Evolutionary conservation across 75 land plant genomes (phyloP), one percentile per base, ranked within the genome.

Genomic region (Adiantum capillusveneris): DNA sequence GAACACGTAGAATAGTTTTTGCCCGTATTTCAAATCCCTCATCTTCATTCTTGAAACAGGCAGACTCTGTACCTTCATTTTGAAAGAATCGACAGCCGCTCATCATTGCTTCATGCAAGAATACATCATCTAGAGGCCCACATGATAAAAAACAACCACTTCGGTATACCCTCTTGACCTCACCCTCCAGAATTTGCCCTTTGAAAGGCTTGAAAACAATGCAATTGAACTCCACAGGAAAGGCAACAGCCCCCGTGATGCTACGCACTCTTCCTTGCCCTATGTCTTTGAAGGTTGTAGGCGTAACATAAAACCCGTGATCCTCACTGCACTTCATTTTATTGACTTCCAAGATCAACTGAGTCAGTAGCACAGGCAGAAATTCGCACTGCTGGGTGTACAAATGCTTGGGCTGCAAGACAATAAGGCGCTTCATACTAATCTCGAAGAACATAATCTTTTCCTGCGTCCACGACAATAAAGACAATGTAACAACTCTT

Each of bases 221-320:
- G 45, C 86, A 82, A 41, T 66, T 77, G 71, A 79, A 88, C 3
- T 59, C 46, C 1, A 85, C 79, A 27, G 83, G 74, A 49, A 81
- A 88, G 7, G 73, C 62, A 16, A 85, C 88, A 22, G 79, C 77
- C 7, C 94, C 94, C 0, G 77, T 65, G 14, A 64, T 42, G 25
- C 62, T 54, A 13, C 89, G 62, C 1, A 88, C 75, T 53, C 43
- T 80, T 1, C 94, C 94, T 22, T 72, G 81, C 1, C 74, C 82
- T 11, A 80, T 67, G 27, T 36, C 59, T n/a, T 79, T 76, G 44
- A 88, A 13, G 19, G 76, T 73, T 16, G 83, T 82, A 9, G 82
- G 79, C n/a, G 81, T 66, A 9, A 85, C 60, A 44, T 68, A 74
- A 42, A 77, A 82, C 0, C 94, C 94, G 39, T 79, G 77, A 44